phyloP scores from a whole-genome alignment of 2,329 filamentous ascomycete species.

The Colletotrichum brevisporum region DNA sequence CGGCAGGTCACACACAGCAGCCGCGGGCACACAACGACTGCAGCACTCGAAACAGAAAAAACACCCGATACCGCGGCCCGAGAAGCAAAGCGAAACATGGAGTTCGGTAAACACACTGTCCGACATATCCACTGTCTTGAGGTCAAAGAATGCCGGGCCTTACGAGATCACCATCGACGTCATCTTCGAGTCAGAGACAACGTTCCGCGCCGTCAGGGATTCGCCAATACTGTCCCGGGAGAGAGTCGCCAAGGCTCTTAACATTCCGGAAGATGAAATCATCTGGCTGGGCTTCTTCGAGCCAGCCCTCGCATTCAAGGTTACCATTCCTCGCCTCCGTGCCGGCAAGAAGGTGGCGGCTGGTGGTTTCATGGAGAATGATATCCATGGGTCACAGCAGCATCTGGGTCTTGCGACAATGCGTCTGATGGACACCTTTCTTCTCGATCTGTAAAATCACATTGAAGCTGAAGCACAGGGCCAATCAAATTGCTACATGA shows the following conservation, averaged over 20 bases:
- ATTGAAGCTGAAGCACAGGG: too few relatives aligned
- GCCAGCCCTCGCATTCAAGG: slow-evolving; percentile 62
- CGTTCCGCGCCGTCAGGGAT: slow-evolving; percentile 53
- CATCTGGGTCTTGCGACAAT: slow-evolving; percentile 19
- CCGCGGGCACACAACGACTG: neutral
- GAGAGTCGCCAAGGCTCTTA: slow-evolving; percentile 51
- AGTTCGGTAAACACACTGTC: slow-evolving; percentile 36
- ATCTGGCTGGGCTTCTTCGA: slow-evolving; percentile 59
- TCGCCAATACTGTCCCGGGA: slow-evolving; percentile 52
- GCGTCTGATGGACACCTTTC: neutral
- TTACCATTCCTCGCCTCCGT: slow-evolving; percentile 50
- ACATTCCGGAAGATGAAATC: slow-evolving; percentile 46
- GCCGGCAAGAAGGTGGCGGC: slow-evolving; percentile 16
- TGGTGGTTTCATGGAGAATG: slow-evolving; percentile 28
- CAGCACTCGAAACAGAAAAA: neutral
- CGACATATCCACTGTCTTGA: slow-evolving; percentile 57
- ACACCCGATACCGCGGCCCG: neutral
- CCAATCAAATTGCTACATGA: too few relatives aligned
- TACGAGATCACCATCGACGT: slow-evolving; percentile 67
- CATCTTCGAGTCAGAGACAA: slow-evolving; percentile 56
- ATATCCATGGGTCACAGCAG: slow-evolving; percentile 33
- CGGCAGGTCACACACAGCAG: too few relatives aligned
- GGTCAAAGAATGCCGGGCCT: slow-evolving; percentile 66
- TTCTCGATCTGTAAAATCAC: too few relatives aligned
- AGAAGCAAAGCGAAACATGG: neutral